Evolutionary conservation across 495 filamentous ascomycete species (phyloP), one percentile per base, ranked within the genome.

Genomic region (Aspergillus baeticus): DNA sequence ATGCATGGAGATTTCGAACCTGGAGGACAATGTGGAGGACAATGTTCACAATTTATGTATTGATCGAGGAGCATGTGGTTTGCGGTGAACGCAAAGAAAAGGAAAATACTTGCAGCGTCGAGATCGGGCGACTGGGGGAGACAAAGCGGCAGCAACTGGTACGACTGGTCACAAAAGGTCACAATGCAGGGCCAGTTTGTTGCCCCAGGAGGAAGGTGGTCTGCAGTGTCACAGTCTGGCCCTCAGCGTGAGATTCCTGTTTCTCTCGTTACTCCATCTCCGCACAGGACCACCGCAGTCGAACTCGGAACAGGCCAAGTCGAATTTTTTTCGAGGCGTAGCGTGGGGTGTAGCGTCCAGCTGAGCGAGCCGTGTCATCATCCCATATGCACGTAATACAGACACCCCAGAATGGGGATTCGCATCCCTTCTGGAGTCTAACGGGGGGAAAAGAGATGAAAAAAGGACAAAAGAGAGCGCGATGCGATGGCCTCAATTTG

Each of bases 331-430:
- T 39, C 17, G 44, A 43, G n/a, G 29, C 48, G 35, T 61, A 62
- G 59, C 57, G 62, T 62, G 63, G 59, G 58, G 58, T 59, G 58
- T 61, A 57, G 62, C 58, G 58, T 61, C 59, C 59, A 65, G 56
- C 62, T 65, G 62, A 60, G 57, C 57, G 55, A 64, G 62, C 56
- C 56, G 59, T 64, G 55, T 65, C 59, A 58, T 60, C 56, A 58
- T 60, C 56, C 55, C 57, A 51, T 42, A 65, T 62, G 63, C 57
- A 60, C 36, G 63, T 62, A 64, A 64, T 61, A 55, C 51, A 58
- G 33, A 42, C 43, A 34, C 53, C 47, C 46, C 53, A 51, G 23
- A 44, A 51, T 37, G 36, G 42, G 51, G 39, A 22, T 35, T 10
- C 8, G 21, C 10, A 43, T 41, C 37, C 37, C 37, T 41, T 17